These are phyloP conservation scores for Epichloe gansuensis DNA, from an alignment of 2,329 filamentous ascomycete species.

Conservation along the genomic window DNA sequence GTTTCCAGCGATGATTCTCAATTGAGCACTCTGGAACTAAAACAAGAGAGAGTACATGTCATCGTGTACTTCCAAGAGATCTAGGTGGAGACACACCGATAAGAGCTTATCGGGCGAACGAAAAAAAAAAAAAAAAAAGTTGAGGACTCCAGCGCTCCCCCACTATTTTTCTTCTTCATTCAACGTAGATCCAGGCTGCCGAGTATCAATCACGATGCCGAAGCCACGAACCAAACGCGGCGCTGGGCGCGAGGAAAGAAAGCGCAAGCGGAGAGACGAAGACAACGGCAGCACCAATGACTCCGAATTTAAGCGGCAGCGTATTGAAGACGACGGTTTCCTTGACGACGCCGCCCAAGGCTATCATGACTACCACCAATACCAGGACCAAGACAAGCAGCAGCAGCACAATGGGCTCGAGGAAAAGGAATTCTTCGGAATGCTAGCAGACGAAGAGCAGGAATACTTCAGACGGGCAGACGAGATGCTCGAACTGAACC, in stretches of 20 bases:
- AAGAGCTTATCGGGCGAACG: not conserved
- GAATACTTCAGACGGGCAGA: slow-evolving; percentile 90
- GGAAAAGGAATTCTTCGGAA: slow-evolving; percentile 77
- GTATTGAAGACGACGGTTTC: slow-evolving; percentile 10
- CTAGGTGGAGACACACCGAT: not conserved
- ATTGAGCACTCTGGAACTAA: too few relatives aligned
- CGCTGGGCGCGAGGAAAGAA: slow-evolving; percentile 26
- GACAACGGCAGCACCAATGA: slow-evolving; percentile 8
- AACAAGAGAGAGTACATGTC: not conserved
- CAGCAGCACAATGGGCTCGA: slow-evolving; percentile 17
- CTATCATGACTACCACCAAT: slow-evolving; percentile 9
- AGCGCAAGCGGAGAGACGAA: slow-evolving; percentile 24
- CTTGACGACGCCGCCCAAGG: not conserved
- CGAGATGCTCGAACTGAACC: slow-evolving; percentile 79
- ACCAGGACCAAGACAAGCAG: slow-evolving; percentile 13
- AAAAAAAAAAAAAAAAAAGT: slow-evolving; percentile 5
- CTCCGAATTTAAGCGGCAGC: slow-evolving; percentile 15
- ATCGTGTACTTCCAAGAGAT: not conserved
- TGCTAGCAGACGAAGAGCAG: slow-evolving; percentile 85
- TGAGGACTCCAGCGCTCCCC: not conserved
- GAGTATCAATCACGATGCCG: slow-evolving; percentile 22
- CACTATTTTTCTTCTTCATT: not conserved
- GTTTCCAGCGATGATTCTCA: too few relatives aligned
- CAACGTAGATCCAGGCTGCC: not conserved
- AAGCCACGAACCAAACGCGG: slow-evolving; percentile 33